Base-by-base conservation (phyloP, 2,329 filamentous ascomycete species). In the Bisporella sp. region DNA sequence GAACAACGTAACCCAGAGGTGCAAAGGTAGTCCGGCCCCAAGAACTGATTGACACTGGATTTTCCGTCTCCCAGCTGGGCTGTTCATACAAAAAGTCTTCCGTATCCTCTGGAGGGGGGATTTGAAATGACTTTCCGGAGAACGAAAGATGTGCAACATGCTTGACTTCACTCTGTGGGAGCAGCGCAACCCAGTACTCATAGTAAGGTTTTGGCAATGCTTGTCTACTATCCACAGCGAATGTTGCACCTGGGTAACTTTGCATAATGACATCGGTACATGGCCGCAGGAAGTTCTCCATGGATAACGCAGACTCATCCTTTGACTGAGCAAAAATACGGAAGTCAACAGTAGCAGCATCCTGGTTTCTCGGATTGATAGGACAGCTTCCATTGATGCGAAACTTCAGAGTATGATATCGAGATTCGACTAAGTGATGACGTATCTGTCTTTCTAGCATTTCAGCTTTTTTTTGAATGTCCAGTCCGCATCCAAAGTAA, bases 161-260 rank as follows among this genome's bases (percentile, higher is more conserved):
- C n/a, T 57, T 31, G 29, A 61, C 47, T 2, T 31, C 28, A 13
- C 47, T 46, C 7, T 56, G 39, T 6, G 57, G 48, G 11, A 72
- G 66, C 0, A 66, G 28, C 0, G 62, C 64, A 0, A 70, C 69
- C 48, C 71, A 73, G 43, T 71, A 67, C 52, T 72, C 69, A 68
- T 72, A 71, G 42, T 72, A 73, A 0, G 66, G 63, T 46, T 67
- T 68, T 3, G 71, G 70, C 7, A 62, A 58, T 69, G 72, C 71
- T 4, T 70, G 71, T 4, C 71, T 62, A 45, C 72, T 71, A 46
- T 73, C 69, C 0, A 73, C 13, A 3, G 13, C 9, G 13, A 39
- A 39, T 13, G 35, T 11, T 50, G n/a, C 44, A 52, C 53, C 54
- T 0, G 69, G 66, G 47, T 71, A 71, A 31, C 67, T 69, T 55